Evolutionary conservation across 371 early-diverging fungal genomes (phyloP).

Genomic region (Enteropsectra breve): DNA sequence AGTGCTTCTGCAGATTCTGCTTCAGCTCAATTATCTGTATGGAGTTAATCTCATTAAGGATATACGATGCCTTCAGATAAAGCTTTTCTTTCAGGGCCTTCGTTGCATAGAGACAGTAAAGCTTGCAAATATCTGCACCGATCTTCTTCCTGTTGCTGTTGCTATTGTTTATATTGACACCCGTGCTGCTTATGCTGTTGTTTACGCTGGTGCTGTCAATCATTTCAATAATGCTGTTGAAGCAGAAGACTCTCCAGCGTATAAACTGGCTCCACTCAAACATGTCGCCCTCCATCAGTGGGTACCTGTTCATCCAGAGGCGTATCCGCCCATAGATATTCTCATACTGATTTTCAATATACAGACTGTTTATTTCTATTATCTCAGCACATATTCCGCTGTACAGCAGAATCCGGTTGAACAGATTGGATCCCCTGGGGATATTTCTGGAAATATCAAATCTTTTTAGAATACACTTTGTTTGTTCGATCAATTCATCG

Average conservation of each 20-base stretch:
- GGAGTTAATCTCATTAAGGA: conserved; percentile 23
- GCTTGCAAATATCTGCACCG: conserved; percentile 4
- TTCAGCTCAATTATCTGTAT: conserved; percentile 15
- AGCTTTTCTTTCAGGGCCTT: conserved; percentile 6
- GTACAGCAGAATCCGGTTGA: background rate
- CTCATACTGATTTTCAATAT: background rate
- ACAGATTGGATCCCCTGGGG: conserved; percentile 9
- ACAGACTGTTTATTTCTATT: background rate
- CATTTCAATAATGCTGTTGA: conserved; percentile 1
- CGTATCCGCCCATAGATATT: conserved; percentile 23
- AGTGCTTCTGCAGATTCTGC: conserved; percentile 24
- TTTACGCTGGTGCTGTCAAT: too few species aligned
- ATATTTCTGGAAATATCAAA: background rate
- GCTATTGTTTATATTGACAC: too few species aligned
- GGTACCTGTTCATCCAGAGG: conserved; percentile 32
- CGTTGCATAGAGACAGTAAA: conserved; percentile 18
- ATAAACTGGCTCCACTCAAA: conserved; percentile 10
- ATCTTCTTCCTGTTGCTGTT: conserved; percentile 20
- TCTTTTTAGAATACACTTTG: background rate
- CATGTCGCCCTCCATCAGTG: background rate
- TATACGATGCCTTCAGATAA: background rate
- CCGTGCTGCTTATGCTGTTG: too few species aligned
- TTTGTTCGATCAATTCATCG: background rate
- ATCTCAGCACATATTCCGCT: conserved; percentile 9
- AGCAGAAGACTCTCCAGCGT: conserved; percentile 23